phyloP scores from a whole-genome alignment of 495 filamentous ascomycete genomes.

The Cairneyella variabilis region DNA sequence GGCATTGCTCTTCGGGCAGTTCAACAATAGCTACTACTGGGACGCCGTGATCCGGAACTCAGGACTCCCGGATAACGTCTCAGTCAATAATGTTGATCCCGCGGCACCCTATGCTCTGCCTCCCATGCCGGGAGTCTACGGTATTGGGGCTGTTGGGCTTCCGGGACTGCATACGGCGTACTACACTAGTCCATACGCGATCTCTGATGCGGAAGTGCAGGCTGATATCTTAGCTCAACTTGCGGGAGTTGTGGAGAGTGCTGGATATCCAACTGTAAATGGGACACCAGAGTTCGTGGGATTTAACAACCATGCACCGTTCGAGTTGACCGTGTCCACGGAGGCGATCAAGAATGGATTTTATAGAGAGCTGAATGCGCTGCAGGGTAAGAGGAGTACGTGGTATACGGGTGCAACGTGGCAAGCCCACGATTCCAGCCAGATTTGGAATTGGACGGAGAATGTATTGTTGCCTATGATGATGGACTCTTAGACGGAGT shows the following conservation, averaged over 20 bases:
- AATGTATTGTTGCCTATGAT: conserved; percentile 19
- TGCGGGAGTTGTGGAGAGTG: background rate
- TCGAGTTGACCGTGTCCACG: conserved; percentile 30
- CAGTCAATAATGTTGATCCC: conserved; percentile 28
- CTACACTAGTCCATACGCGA: background rate
- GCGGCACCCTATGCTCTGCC: conserved; percentile 14
- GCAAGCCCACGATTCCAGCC: conserved; percentile 32
- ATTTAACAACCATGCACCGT: conserved; percentile 36
- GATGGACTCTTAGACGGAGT: too few species aligned
- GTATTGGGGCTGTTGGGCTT: background rate
- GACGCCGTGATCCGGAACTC: conserved; percentile 22
- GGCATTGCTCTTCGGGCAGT: conserved; percentile 35
- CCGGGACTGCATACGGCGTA: background rate
- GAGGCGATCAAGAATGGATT: conserved; percentile 43
- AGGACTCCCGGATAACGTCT: conserved; percentile 10
- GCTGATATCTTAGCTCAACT: background rate
- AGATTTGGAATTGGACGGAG: conserved; percentile 38
- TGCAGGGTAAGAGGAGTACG: conserved; percentile 49
- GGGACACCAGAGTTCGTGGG: conserved; percentile 20
- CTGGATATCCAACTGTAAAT: background rate
- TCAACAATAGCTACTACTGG: conserved; percentile 39
- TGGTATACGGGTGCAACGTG: conserved; percentile 49
- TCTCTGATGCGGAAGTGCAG: background rate
- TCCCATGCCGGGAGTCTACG: conserved; percentile 1
- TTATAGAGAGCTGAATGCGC: conserved; percentile 41